Conservation (phyloP, 2,329 filamentous ascomycete genomes). For the Chrysosphaeria jannelii region DNA sequence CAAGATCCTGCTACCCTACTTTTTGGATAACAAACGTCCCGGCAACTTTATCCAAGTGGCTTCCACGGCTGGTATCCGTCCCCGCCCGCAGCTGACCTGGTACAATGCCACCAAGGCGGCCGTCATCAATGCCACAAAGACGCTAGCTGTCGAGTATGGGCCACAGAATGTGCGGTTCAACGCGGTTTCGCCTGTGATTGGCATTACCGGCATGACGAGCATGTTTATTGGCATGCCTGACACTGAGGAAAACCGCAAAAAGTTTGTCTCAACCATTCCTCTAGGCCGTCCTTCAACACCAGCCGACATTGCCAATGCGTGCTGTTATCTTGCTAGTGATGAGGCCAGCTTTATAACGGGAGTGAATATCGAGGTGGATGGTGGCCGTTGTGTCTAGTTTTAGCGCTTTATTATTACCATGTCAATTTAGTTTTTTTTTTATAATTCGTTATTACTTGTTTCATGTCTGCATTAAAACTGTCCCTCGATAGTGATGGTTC, state of each 20-base stretch:
- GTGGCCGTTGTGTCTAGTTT: conserved; percentile 4
- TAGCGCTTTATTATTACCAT: too few species aligned
- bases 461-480: conserved; percentile 7
- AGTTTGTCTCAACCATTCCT: conserved; percentile 21
- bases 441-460: background rate
- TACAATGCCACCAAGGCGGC: conserved; percentile 41
- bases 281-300: conserved; percentile 24
- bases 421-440: background rate
- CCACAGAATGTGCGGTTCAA: conserved; percentile 44
- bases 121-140: conserved; percentile 24
- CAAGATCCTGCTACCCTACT: conserved; percentile 26
- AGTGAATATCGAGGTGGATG: conserved; percentile 28
- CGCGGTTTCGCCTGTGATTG: conserved; percentile 36
- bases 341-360: conserved; percentile 45
- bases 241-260: conserved; percentile 26
- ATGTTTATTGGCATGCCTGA: conserved; percentile 29
- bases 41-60: conserved; percentile 35
- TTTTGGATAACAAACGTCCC: conserved; percentile 22
- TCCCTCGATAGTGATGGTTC: conserved; percentile 13
- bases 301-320: conserved; percentile 39
- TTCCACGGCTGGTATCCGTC: conserved; percentile 28
- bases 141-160: conserved; percentile 41
- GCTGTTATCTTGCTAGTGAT: conserved; percentile 37
- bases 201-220: conserved; percentile 24
- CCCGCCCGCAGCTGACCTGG: conserved; percentile 32